Evolutionary conservation across 1,284 basidiomycete species (phyloP).

Genomic region (Ceratobasidium papillatum): DNA sequence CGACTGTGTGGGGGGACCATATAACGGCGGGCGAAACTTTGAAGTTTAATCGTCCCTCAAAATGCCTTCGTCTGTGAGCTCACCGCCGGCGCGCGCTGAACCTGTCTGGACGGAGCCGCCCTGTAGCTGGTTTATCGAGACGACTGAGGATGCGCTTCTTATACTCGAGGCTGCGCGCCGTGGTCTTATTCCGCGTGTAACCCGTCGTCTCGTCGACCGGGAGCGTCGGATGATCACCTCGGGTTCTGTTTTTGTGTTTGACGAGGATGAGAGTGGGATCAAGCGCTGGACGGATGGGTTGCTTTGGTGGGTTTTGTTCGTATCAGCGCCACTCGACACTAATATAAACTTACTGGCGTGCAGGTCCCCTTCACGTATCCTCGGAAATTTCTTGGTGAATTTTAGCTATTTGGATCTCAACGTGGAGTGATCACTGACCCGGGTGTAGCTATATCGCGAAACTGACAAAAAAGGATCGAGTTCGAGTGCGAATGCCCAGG

Average conservation of each 20-base stretch:
- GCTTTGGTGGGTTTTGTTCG: constrained; percentile 69
- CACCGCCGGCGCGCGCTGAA: constrained; percentile 17
- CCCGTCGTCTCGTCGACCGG: constrained; percentile 90
- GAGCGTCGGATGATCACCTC: constrained; percentile 93
- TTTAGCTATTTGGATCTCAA: background rate
- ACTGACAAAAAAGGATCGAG: constrained; percentile 76
- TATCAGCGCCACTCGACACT: constrained; percentile 53
- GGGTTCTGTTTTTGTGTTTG: constrained; percentile 96
- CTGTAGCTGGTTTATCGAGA: constrained; percentile 93
- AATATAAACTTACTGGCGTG: constrained; percentile 45
- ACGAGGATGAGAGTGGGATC: constrained; percentile 97
- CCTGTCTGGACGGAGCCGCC: constrained; percentile 78
- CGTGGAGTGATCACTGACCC: background rate
- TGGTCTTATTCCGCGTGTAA: constrained; percentile 91
- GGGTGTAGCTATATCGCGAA: constrained; percentile 78
- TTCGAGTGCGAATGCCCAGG: constrained; percentile 51
- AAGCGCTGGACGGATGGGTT: constrained; percentile 99
- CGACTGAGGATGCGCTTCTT: constrained; percentile 92
- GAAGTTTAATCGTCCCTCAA: constrained; percentile 5
- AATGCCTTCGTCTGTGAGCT: constrained; percentile 34
- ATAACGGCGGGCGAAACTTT: background rate
- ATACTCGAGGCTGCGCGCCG: constrained; percentile 93
- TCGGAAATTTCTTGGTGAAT: constrained; percentile 87
- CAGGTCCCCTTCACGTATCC: constrained; percentile 75
- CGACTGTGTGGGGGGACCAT: background rate